A percentile compares a stretch with the other conserved stretches of the same genome.
phyloP scores from a whole-genome alignment of 257 asterid genomes.

The Solanum ossicruentum region DNA sequence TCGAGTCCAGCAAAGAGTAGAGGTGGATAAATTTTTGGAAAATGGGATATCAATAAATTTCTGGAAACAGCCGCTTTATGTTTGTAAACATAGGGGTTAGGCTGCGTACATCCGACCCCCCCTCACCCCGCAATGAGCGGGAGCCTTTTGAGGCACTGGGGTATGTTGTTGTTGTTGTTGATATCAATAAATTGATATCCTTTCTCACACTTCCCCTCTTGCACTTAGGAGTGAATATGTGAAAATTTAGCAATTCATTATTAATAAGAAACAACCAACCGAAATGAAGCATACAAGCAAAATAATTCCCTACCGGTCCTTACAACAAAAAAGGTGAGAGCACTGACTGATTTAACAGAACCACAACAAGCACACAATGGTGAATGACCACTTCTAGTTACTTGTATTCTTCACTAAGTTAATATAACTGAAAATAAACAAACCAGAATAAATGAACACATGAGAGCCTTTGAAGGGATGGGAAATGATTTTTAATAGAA shows the following conservation, averaged over 20 bases:
- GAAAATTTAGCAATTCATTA: not conserved
- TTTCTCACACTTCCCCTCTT: not conserved
- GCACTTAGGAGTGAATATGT: not conserved
- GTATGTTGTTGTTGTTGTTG: no score
- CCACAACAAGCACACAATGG: not conserved
- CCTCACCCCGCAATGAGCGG: no score
- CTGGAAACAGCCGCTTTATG: no score
- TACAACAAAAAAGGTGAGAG: not conserved
- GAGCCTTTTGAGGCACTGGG: no score
- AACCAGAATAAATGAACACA: not conserved
- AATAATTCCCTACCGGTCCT: not conserved
- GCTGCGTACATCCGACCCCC: no score
- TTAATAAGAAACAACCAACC: not conserved
- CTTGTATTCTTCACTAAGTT: not conserved
- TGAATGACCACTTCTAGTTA: not conserved
- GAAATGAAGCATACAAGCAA: not conserved
- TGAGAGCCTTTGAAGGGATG: not conserved
- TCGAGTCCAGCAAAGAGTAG: not conserved
- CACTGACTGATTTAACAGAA: not conserved
- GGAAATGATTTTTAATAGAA: not conserved
- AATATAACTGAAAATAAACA: not conserved
- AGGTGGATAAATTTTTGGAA: not conserved
- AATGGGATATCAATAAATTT: not conserved
- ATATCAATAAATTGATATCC: not conserved
- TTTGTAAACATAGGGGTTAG: no score